Evolutionary conservation across 495 filamentous ascomycete species (phyloP), one percentile per base, ranked within the genome.

Genomic region (Entonaema liquescens): DNA sequence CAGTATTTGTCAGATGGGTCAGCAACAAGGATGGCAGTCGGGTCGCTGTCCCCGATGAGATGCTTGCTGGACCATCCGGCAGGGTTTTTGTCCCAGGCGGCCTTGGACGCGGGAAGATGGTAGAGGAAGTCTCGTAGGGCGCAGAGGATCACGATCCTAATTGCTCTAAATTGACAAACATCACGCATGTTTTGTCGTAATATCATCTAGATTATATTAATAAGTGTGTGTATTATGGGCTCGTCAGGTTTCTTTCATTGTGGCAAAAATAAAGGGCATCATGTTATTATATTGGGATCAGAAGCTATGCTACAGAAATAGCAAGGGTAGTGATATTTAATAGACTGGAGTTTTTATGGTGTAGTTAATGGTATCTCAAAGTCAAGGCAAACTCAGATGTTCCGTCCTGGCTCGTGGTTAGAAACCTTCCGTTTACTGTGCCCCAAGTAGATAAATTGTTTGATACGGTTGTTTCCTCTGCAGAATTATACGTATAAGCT

Each of bases 1-100:
- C 91, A 4, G 81, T 89, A 0, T 91, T 93, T 77, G 86, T 93
- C 13, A 85, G 96, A 64, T 97, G 92, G 91, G 82, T 93, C 49
- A 94, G 89, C 78, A 90, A 79, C 73, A 87, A 86, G 55, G 81
- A 88, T 23, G 93, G 94, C 9, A 91, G 82, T 70, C 82, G 77
- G 40, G 78, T 96, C 36, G 87, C 85, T 52, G 90, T 98, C 38
- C 95, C 96, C 3, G 88, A 90, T 12, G 93, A 95, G 74, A 95
- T 95, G 90, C 70, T 97, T 47, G 85, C 83, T 1, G 88, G 84
- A 6, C 90, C 92, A 3, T 86, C 85, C 5, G 93, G 93, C 7
- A 84, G 78, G 66, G 69, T 90, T 15, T 97, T 92, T 77, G 74
- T 62, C 29, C 44, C 70, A 67, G 79, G 72, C 12, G 71, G 77